These are phyloP conservation scores for Neofusicoccum sp. DNA, from an alignment of 2,329 filamentous ascomycete genomes.

Conservation along the genomic window DNA sequence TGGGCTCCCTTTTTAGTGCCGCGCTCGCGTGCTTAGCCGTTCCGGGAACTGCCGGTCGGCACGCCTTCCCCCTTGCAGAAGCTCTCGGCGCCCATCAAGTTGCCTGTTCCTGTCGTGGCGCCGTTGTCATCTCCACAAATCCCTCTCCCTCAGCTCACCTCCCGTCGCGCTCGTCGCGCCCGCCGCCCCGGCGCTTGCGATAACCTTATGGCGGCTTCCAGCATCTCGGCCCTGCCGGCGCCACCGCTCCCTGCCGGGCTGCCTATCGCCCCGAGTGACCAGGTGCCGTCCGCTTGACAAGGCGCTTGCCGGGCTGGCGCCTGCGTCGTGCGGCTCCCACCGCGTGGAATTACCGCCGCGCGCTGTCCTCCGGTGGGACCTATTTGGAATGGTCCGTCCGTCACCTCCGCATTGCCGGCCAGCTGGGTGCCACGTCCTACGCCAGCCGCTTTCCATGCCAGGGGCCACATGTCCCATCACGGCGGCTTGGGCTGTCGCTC, in stretches of 20 bases:
- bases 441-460: neutral
- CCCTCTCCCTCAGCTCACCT: neutral
- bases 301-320: neutral
- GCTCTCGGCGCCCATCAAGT: neutral
- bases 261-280: neutral
- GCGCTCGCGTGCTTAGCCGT: neutral
- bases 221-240: conserved; percentile 2
- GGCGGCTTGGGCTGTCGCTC: neutral
- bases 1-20: neutral
- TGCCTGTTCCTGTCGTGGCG: conserved; percentile 12
- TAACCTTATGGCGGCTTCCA: conserved; percentile 9
- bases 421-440: neutral
- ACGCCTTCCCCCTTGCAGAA: neutral
- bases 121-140: conserved; percentile 12
- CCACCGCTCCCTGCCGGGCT: neutral
- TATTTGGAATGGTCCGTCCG: neutral
- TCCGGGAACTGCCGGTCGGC: neutral
- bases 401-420: neutral
- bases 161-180: neutral
- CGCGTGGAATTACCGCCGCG: neutral
- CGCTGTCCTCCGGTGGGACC: neutral
- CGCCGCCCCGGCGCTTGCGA: neutral
- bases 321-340: conserved; percentile 6
- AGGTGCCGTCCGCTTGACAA: neutral
- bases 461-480: neutral